Evolutionary conservation across 805 yeast species (phyloP).

Genomic region (Grigorovia jiainica): DNA sequence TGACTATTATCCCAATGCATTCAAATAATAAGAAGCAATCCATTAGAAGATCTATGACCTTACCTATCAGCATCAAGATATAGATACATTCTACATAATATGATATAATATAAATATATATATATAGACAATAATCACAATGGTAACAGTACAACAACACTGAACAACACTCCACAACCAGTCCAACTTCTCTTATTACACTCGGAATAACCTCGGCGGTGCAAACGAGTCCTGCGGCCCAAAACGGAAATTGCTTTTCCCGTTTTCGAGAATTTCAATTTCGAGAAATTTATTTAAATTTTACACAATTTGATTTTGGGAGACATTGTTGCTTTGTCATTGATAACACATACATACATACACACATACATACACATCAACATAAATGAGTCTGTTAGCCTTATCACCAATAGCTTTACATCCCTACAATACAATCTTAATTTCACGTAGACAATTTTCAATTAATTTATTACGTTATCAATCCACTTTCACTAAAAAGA

Average conservation of each 20-base stretch:
- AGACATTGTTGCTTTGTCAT: no score
- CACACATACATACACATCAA: no score
- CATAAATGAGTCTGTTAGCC: neutral
- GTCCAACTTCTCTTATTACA: no score
- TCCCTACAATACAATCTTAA: neutral
- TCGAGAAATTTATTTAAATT: no score
- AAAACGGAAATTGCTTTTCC: no score
- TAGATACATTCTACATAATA: slow-evolving; percentile 2
- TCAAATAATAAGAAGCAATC: neutral
- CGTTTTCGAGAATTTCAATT: no score
- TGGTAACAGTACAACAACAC: neutral
- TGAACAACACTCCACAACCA: no score
- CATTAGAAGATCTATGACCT: slow-evolving; percentile 23
- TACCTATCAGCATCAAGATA: slow-evolving; percentile 25
- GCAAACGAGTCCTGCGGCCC: no score
- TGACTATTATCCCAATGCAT: neutral
- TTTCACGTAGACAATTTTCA: neutral
- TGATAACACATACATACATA: no score
- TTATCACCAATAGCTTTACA: neutral
- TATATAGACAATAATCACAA: neutral
- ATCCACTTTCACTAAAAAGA: slow-evolving; percentile 1
- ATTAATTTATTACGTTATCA: slow-evolving; percentile 3
- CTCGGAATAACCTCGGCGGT: no score
- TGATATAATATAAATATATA: neutral
- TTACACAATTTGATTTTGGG: no score